phyloP scores from a whole-genome alignment of 257 asterid species.

The Forsythia suspensa region DNA sequence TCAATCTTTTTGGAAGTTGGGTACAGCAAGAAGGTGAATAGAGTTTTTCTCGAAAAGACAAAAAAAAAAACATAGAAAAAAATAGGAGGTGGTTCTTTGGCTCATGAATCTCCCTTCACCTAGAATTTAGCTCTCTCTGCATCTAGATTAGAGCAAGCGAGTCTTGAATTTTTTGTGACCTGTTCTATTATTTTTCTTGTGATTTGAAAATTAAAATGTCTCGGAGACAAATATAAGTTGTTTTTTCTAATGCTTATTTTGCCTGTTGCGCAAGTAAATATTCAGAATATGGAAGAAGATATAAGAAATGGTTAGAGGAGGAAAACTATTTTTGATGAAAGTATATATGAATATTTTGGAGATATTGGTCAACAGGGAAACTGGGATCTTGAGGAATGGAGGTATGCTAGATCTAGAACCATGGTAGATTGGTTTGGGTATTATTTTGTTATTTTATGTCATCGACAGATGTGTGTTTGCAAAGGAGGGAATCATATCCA shows the following conservation, averaged over 20 bases:
- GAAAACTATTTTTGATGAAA: neutral
- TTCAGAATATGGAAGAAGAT: neutral
- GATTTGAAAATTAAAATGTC: neutral
- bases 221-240: too few relatives aligned
- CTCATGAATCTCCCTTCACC: neutral
- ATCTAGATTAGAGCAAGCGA: neutral
- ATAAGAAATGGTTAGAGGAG: neutral
- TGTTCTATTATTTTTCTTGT: neutral
- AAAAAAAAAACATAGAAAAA: neutral
- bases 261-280: neutral
- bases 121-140: neutral
- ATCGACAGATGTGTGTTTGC: neutral
- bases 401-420: neutral
- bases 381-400: neutral
- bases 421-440: conserved; percentile 4
- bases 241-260: neutral
- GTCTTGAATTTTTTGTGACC: neutral
- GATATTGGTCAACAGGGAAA: neutral
- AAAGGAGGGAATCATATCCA: neutral
- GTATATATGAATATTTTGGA: neutral
- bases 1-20: neutral
- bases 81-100: neutral
- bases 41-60: neutral
- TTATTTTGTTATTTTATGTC: conserved; percentile 4
- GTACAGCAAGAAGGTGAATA: neutral